These are phyloP conservation scores for Boehmeria nivea DNA, from an alignment of 306 rosid genomes.

Conservation along the genomic window DNA sequence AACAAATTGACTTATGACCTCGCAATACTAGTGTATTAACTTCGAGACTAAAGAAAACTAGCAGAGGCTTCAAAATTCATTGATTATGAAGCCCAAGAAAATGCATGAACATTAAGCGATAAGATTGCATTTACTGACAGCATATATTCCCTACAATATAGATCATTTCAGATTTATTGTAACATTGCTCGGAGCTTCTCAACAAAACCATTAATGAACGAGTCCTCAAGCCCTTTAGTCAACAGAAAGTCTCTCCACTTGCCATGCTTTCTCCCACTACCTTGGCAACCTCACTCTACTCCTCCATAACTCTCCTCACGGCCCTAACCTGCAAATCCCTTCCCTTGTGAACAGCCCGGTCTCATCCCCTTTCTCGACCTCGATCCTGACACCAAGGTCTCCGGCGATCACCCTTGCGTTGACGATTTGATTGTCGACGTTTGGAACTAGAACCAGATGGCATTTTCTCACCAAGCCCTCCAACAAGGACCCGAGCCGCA, in stretches of 20 bases:
- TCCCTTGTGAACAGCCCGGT: conserved; percentile 42
- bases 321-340: conserved; percentile 44
- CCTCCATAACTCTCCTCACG: conserved; percentile 7
- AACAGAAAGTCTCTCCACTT: not conserved
- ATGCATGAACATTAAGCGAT: too few species aligned
- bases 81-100: too few species aligned
- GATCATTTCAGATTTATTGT: too few species aligned
- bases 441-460: conserved; percentile 50
- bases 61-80: too few species aligned
- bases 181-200: not conserved
- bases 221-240: conserved; percentile 3
- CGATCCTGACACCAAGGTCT: conserved; percentile 50
- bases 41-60: too few species aligned
- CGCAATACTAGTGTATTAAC: too few species aligned
- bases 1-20: too few species aligned
- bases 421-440: conserved; percentile 45
- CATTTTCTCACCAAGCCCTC: conserved; percentile 52
- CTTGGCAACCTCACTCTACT: not conserved
- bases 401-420: conserved; percentile 52
- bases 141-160: too few species aligned
- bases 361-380: conserved; percentile 48
- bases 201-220: not conserved
- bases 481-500: conserved; percentile 60
- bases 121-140: too few species aligned
- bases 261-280: not conserved